Percentiles rank a stretch among this genome's conserved stretches.
These are phyloP conservation scores for Cryptococcus sp. DNA, from an alignment of 1,284 basidiomycete species.

Conservation along the genomic window DNA sequence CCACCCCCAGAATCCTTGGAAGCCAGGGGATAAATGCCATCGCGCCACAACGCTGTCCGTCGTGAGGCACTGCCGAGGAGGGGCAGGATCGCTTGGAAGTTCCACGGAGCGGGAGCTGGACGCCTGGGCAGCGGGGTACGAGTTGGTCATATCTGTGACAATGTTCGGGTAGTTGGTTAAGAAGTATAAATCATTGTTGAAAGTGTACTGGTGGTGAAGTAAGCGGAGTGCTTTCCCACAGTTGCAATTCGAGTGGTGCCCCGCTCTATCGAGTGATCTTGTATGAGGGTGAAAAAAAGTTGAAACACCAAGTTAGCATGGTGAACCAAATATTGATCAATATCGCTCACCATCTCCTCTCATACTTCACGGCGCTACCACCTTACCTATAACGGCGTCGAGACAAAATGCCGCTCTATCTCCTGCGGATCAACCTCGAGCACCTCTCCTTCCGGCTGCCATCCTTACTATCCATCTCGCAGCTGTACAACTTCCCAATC, in stretches of 20 bases:
- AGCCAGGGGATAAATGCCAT: constrained; percentile 72
- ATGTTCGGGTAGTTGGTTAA: too few species aligned
- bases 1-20: constrained; percentile 70
- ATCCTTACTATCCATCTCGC: constrained; percentile 60
- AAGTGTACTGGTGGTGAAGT: not conserved
- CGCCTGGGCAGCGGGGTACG: not conserved
- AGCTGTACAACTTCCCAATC: constrained; percentile 45
- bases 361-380: not conserved
- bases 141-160: too few species aligned
- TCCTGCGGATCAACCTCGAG: constrained; percentile 75
- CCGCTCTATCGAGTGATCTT: not conserved
- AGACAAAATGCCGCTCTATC: constrained; percentile 57
- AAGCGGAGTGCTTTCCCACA: constrained; percentile 12
- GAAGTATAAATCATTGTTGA: not conserved
- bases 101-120: not conserved
- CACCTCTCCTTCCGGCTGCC: constrained; percentile 80
- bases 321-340: constrained; percentile 1
- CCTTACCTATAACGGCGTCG: not conserved
- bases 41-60: constrained; percentile 67
- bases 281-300: not conserved
- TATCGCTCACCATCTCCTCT: not conserved
- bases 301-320: not conserved
- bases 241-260: constrained; percentile 1
- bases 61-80: constrained; percentile 32
- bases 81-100: constrained; percentile 27